Percentiles rank a stretch among this genome's conserved stretches.
Evolutionary conservation across 139 green algal genomes (phyloP).

Genomic region (Closterium sp.): DNA sequence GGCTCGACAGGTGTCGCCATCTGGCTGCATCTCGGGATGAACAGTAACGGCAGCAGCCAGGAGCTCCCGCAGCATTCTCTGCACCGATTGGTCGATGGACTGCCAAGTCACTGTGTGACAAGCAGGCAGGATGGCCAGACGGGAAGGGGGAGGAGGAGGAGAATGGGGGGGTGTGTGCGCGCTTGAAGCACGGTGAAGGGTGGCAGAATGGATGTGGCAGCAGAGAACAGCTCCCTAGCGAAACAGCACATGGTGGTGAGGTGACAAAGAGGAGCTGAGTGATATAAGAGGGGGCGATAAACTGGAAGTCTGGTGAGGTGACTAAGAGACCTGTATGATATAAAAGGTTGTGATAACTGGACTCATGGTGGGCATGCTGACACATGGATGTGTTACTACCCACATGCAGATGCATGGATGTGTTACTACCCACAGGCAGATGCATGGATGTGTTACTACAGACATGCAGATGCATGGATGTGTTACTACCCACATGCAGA

Average conservation of each 20-base stretch:
- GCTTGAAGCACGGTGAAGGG: neutral
- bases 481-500: too few species aligned
- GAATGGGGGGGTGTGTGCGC: neutral
- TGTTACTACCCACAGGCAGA: too few species aligned
- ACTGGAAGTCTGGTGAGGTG: neutral
- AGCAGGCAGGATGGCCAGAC: neutral
- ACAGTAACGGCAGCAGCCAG: neutral
- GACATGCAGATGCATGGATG: too few species aligned
- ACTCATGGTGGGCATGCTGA: too few species aligned
- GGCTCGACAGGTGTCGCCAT: constrained; percentile 10
- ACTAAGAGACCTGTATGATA: too few species aligned
- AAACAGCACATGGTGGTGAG: neutral
- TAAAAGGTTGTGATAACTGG: too few species aligned
- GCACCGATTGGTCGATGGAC: neutral
- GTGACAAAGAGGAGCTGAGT: too few species aligned
- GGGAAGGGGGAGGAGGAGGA: neutral
- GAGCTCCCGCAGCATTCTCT: neutral
- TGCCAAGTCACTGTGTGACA: neutral
- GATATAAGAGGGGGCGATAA: neutral
- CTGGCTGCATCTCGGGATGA: neutral
- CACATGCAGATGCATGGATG: too few species aligned
- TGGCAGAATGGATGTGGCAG: neutral
- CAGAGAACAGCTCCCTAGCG: neutral
- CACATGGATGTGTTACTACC: too few species aligned
- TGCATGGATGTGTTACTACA: too few species aligned